Base-by-base conservation (phyloP, 2,329 filamentous ascomycete genomes). In the Akanthomyces muscarius region DNA sequence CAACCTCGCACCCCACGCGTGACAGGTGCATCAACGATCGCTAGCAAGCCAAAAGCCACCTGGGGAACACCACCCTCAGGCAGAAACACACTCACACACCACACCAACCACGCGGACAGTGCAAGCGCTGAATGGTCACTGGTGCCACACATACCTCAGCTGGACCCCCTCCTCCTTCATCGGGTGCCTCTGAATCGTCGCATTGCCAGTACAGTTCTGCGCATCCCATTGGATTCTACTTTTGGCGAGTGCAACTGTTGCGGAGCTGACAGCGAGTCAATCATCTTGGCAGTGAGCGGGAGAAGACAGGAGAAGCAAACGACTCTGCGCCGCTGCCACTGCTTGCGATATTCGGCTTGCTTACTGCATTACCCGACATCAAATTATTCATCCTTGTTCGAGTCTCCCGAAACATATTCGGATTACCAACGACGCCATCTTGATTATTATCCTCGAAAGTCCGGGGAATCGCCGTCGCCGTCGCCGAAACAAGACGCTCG, bases 141-240 rank as follows among this genome's bases (percentile, higher is more conserved):
- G 41, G 38, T 61, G 54, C 61, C 61, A 57, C 59, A 59, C 50
- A 61, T 48, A 25, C 59, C 42, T 61, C 58, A 61, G 58, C 58
- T 61, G 48, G 38, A 47, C 48, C 36, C 55, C 55, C 28, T 23
- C 33, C 42, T 48, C 23, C 14, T 10, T 18, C 18, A 42, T 47
- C 21, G 21, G 45, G 45, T 50, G n/a, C 13, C 36, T 30, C 33
- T 51, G 56, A 59, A 59, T 59, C 56, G 47, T 48, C 33, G 56
- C 44, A 50, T 30, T 4, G 51, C 51, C 38, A 41, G 38, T 13
- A 13, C 41, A 6, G 18, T 18, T 28, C n/a, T 53, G 51, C 4
- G 41, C 8, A n/a, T 45, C 42, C 41, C 21, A 42, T 42, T 59
- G 56, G 47, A 42, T 42, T 59, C 23, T 21, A 6, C 38, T 13